Evolutionary conservation across 176 grass and related monocot species (phyloP).

Genomic region (Bonia amplexicaulis): DNA sequence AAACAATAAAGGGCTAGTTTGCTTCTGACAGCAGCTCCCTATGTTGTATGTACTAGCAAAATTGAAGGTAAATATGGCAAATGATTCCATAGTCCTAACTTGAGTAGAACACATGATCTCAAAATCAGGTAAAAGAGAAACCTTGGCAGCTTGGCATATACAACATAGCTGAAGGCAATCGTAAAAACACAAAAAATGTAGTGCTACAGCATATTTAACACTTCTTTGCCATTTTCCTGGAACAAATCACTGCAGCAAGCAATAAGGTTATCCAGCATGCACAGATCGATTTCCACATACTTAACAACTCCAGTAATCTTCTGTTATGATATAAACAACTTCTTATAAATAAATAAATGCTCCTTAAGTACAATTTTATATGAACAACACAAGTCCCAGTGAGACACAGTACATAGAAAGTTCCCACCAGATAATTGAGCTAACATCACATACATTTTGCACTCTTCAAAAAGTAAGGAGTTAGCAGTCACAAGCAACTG

Average conservation of each 20-base stretch:
- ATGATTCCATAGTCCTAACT: neutral
- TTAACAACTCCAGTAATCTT: neutral
- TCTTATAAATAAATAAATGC: too few relatives aligned
- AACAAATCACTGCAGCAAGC: neutral
- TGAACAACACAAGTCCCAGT: too few relatives aligned
- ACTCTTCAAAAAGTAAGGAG: too few relatives aligned
- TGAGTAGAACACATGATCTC: neutral
- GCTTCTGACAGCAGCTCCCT: neutral
- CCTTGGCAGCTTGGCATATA: slow-evolving; percentile 1
- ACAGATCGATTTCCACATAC: neutral
- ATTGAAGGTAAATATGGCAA: neutral
- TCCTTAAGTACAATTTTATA: too few relatives aligned
- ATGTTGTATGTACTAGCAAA: neutral
- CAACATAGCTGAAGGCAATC: neutral
- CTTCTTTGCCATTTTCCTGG: neutral
- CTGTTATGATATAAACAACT: too few relatives aligned
- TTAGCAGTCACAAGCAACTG: too few relatives aligned
- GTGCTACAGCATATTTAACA: neutral
- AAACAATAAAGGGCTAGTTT: neutral
- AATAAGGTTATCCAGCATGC: neutral
- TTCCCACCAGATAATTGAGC: too few relatives aligned
- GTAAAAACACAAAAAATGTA: neutral
- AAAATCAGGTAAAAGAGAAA: neutral
- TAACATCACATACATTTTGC: too few relatives aligned
- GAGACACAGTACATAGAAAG: too few relatives aligned